phyloP scores from a whole-genome alignment of 352 stramenopile species.

The Phytophthora pisi region DNA sequence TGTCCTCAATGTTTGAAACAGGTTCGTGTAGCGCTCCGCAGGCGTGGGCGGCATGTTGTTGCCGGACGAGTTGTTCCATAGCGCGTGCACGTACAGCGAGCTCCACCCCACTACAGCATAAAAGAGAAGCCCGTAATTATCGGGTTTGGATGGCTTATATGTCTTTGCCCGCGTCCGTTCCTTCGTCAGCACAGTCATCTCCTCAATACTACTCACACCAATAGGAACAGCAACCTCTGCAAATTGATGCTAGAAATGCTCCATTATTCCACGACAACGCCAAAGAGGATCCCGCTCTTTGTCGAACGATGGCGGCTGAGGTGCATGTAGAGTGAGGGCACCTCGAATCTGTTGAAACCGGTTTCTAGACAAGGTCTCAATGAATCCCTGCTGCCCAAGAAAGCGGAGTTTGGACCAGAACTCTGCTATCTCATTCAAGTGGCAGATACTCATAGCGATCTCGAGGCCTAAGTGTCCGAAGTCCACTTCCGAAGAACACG shows the following conservation, averaged over 20 bases:
- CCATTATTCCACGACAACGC: neutral
- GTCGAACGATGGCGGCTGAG: neutral
- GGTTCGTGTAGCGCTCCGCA: conserved; percentile 5
- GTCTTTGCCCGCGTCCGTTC: neutral
- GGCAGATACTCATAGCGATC: conserved; percentile 14
- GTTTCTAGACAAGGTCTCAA: conserved; percentile 3
- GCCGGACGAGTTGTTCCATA: conserved; percentile 6
- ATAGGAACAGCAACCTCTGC: conserved; percentile 1
- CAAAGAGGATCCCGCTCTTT: conserved; percentile 7
- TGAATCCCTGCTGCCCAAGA: neutral
- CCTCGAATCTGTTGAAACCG: conserved; percentile 8
- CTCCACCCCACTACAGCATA: conserved; percentile 14
- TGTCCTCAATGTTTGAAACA: conserved; percentile 16
- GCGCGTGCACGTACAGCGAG: conserved; percentile 9
- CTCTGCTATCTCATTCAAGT: conserved; percentile 5
- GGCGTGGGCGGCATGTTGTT: neutral
- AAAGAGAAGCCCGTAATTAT: conserved; percentile 8
- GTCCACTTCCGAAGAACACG: conserved; percentile 2
- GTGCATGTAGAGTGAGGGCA: neutral
- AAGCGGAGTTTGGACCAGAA: conserved; percentile 1
- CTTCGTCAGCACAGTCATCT: conserved; percentile 9
- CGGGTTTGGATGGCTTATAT: conserved; percentile 9
- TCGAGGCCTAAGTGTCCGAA: conserved; percentile 6
- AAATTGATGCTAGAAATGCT: conserved; percentile 6
- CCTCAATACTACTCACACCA: conserved; percentile 9